Percentiles rank a stretch among this genome's conserved stretches.
phyloP scores from a whole-genome alignment of 495 filamentous ascomycete species.

The Penicillium daleae region DNA sequence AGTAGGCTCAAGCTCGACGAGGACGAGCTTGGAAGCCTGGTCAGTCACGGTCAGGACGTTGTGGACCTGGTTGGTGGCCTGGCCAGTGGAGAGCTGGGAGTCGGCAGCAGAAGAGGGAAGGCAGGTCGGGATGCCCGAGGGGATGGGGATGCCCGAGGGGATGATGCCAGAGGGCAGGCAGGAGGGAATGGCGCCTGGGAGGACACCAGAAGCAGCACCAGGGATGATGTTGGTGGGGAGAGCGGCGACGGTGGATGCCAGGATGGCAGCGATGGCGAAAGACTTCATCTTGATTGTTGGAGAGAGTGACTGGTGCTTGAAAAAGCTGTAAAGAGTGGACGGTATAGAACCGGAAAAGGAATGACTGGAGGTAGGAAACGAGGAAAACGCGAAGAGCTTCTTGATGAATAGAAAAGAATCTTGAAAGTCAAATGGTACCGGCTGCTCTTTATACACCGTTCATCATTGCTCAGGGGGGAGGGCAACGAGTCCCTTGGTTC shows the following conservation, averaged over 20 bases:
- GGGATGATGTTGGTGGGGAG: slow-evolving; percentile 28
- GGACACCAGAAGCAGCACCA: slow-evolving; percentile 5
- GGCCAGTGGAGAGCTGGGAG: slow-evolving; percentile 2
- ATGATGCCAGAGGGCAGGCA: slow-evolving; percentile 24
- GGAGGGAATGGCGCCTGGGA: slow-evolving; percentile 21
- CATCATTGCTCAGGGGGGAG: slow-evolving; percentile 12
- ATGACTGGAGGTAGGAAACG: slow-evolving; percentile 25
- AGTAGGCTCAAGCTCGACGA: slow-evolving; percentile 27
- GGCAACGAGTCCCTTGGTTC: background rate
- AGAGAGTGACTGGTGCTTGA: slow-evolving; percentile 26
- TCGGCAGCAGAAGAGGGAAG: slow-evolving; percentile 5
- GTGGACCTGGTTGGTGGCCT: slow-evolving; percentile 6
- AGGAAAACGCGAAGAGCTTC: slow-evolving; percentile 21
- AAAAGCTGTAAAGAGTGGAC: slow-evolving; percentile 35
- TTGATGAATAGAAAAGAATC: slow-evolving; percentile 19
- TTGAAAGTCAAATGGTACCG: slow-evolving; percentile 13
- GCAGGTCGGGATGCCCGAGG: slow-evolving; percentile 21
- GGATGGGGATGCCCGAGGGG: slow-evolving; percentile 15
- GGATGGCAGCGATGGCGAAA: slow-evolving; percentile 28
- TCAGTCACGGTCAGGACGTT: slow-evolving; percentile 29
- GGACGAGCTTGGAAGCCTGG: slow-evolving; percentile 21
- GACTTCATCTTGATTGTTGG: slow-evolving; percentile 32
- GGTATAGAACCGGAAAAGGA: slow-evolving; percentile 31
- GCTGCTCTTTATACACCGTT: slow-evolving; percentile 25
- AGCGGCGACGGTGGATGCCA: slow-evolving; percentile 31